Evolutionary conservation across 257 asterid genomes (phyloP).

Genomic region (Nicotiana tabacum): DNA sequence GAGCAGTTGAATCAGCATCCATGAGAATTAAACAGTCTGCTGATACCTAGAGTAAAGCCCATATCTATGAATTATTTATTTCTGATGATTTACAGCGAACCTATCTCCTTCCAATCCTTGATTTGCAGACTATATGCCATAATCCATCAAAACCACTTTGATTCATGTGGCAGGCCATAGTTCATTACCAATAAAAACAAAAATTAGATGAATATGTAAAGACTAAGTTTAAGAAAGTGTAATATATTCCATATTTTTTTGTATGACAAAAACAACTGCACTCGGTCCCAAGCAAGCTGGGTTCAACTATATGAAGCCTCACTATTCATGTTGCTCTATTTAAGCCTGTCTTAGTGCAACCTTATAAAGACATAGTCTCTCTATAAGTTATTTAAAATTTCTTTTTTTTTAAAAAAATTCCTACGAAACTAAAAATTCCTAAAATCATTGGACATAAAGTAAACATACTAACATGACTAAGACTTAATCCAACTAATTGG

Average conservation of each 20-base stretch:
- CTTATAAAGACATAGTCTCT: neutral
- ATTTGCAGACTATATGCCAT: neutral
- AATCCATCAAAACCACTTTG: neutral
- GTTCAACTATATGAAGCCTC: neutral
- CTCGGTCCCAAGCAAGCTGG: neutral
- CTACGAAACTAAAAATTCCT: neutral
- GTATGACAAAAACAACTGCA: neutral
- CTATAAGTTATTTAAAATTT: neutral
- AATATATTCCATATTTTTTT: neutral
- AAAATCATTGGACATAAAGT: neutral
- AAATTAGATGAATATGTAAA: neutral
- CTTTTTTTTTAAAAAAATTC: neutral
- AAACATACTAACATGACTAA: neutral
- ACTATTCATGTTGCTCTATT: neutral
- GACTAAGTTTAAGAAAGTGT: neutral
- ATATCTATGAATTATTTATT: neutral
- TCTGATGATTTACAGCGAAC: neutral
- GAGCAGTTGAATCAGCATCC: neutral
- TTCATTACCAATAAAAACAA: neutral
- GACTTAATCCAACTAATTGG: neutral
- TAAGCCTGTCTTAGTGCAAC: neutral
- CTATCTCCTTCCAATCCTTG: neutral
- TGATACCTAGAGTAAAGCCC: neutral
- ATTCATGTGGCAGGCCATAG: conserved; percentile 4
- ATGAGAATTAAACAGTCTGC: neutral